Evolutionary conservation across 1,139 yeast species (phyloP), one percentile per base, ranked within the genome.

Genomic region (Taiozyma onychis): DNA sequence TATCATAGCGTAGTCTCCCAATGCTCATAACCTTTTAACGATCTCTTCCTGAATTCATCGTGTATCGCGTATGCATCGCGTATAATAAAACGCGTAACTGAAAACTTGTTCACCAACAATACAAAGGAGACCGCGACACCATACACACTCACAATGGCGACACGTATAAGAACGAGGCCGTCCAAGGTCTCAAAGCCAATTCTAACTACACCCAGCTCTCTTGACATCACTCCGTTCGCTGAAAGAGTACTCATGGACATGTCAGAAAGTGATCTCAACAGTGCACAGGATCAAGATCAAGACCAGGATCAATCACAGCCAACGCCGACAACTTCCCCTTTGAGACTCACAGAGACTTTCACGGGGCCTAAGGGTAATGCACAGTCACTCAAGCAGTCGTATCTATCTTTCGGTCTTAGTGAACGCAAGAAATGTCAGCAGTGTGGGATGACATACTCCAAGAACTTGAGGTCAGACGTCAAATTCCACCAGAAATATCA

Each of bases 371-470:
- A 10, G 9, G 3, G 4, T 2, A 32, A 11, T 32, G 6, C 16
- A 32, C 16, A 32, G 41, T 18, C 18, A 10, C 24, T 45, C 6
- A 51, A 47, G 44, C 62, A 59, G 41, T 44, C 55, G n/a, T 39
- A 48, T 13, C 50, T 59, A 11, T 37, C 56, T 1, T 35, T 56
- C 14, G 59, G 59, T 1, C 27, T 51, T 3, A 52, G 58, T 14
- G 54, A 57, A 43, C 54, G 54, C 39, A 67, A 65, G 9, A 73
- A 80, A 0, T 84, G 90, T 58, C 53, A 65, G 9, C 69, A 68
- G 34, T 85, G 91, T 66, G 80, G 80, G 7, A 83, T 84, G 88
- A 71, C 85, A 4, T 84, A 77, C 59, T 63, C 72, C 48, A 66
- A 73, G 6, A 71, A 73, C 51, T 59, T 80, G 13, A 63, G 69